Percentiles rank a stretch among this genome's conserved stretches.
phyloP scores from a whole-genome alignment of 768 basidiomycete species.

The Russula sp. region DNA sequence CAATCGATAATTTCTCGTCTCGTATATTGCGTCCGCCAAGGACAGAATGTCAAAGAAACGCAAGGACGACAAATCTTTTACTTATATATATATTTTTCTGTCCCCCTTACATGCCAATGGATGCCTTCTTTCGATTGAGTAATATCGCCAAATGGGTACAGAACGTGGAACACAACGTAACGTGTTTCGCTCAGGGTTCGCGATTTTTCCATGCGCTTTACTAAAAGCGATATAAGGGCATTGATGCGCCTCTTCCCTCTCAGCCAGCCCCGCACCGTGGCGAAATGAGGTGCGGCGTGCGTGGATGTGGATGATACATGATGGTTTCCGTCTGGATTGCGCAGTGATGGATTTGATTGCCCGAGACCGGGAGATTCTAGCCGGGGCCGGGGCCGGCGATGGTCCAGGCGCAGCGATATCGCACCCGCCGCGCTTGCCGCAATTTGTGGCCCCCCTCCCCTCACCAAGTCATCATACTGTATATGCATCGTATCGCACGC shows the following conservation, averaged over 20 bases:
- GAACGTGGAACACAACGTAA: constrained; percentile 1
- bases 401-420: no score
- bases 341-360: neutral
- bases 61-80: no score
- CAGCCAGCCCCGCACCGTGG: no score
- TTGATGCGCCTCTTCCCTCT: neutral
- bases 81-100: no score
- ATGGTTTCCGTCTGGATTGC: neutral
- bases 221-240: neutral
- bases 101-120: neutral
- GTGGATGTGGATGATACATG: neutral
- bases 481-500: no score
- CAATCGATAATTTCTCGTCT: no score
- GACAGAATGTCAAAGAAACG: no score
- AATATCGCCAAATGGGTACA: constrained; percentile 20
- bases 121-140: neutral
- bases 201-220: neutral
- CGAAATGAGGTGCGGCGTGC: neutral
- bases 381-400: neutral
- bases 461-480: no score
- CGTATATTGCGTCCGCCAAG: no score
- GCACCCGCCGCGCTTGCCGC: no score
- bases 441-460: no score
- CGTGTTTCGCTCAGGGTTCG: neutral
- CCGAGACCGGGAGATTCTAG: no score